Evolutionary conservation across 306 rosid genomes (phyloP).

Genomic region (Dryas alaskensis): DNA sequence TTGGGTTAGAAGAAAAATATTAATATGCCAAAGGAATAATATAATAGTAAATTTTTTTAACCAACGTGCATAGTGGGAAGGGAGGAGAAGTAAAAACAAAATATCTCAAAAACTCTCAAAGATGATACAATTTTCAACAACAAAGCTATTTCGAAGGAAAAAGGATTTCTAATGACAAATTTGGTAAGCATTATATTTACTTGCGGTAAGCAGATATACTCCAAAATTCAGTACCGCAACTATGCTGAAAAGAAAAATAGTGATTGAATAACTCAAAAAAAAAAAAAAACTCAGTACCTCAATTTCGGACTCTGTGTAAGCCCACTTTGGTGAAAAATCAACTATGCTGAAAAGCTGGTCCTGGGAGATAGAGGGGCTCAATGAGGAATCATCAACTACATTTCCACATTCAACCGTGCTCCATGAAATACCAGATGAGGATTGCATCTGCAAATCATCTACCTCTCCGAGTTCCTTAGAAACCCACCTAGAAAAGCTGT

Average conservation of each 20-base stretch:
- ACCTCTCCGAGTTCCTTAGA: slow-evolving; percentile 73
- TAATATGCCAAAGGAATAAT: not conserved
- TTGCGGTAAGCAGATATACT: not conserved
- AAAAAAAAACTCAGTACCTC: slow-evolving; percentile 47
- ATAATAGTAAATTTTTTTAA: not conserved
- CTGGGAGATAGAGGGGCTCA: slow-evolving; percentile 87
- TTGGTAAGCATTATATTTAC: not conserved
- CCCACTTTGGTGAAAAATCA: slow-evolving; percentile 83
- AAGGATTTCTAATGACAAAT: not conserved
- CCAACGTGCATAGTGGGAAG: not conserved
- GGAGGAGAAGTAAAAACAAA: not conserved
- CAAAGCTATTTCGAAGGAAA: not conserved
- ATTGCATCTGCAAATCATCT: slow-evolving; percentile 69
- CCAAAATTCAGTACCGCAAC: slow-evolving; percentile 48
- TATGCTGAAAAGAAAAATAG: no score
- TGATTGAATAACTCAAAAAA: no score
- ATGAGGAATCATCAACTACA: slow-evolving; percentile 61
- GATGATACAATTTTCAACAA: not conserved
- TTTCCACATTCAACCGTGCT: slow-evolving; percentile 64
- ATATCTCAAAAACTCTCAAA: not conserved
- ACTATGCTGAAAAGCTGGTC: slow-evolving; percentile 77
- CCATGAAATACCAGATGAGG: slow-evolving; percentile 81
- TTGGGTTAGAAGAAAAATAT: not conserved
- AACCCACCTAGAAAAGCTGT: slow-evolving; percentile 88
- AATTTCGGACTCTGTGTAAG: slow-evolving; percentile 51